These are phyloP conservation scores for Rhizopogon vinicolor DNA, from an alignment of 768 basidiomycete genomes.

Conservation along the genomic window DNA sequence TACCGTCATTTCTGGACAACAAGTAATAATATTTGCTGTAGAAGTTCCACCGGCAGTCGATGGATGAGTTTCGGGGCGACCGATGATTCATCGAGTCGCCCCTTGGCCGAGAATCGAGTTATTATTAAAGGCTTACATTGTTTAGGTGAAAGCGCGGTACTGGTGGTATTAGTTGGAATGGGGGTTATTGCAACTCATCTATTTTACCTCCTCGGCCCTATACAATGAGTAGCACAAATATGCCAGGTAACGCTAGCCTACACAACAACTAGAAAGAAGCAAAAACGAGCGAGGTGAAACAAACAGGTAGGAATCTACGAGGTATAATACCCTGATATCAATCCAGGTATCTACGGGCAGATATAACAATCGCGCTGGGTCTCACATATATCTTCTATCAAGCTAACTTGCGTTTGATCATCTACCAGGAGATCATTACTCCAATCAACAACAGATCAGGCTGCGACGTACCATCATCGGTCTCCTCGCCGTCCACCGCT, in stretches of 20 bases:
- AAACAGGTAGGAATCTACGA: not conserved
- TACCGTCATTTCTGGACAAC: too few species aligned
- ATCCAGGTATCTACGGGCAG: not conserved
- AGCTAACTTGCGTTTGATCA: not conserved
- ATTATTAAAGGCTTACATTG: too few species aligned
- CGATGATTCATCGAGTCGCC: too few species aligned
- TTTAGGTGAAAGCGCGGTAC: too few species aligned
- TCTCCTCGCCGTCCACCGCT: slow-evolving; percentile 29
- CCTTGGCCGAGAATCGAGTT: too few species aligned
- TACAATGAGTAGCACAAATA: too few species aligned
- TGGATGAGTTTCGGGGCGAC: too few species aligned
- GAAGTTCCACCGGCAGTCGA: too few species aligned
- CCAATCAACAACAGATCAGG: not conserved
- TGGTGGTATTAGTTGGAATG: too few species aligned
- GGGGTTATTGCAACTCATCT: too few species aligned
- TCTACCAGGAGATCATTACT: not conserved
- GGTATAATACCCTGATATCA: not conserved
- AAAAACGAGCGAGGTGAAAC: not conserved
- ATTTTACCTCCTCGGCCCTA: too few species aligned
- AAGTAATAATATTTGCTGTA: too few species aligned
- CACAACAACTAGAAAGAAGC: not conserved
- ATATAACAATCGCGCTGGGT: not conserved
- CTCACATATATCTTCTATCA: not conserved
- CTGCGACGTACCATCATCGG: slow-evolving; percentile 27
- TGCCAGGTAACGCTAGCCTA: not conserved